Conservation (phyloP, 306 rosid genomes). For the Acacia acuminata region DNA sequence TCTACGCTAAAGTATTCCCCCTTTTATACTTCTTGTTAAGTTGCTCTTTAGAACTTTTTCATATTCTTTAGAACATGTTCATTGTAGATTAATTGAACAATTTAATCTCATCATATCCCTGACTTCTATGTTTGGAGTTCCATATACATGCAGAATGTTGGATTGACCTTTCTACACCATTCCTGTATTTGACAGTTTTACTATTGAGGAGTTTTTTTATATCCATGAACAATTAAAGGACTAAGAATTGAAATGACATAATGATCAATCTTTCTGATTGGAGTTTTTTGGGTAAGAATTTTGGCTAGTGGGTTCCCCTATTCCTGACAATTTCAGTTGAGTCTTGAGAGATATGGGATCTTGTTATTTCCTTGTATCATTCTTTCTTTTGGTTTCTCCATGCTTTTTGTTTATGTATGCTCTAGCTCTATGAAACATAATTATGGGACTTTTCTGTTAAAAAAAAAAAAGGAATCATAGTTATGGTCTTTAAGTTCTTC, state of each 20-base stretch:
- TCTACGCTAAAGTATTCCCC: too few species aligned
- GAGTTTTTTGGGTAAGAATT: background rate
- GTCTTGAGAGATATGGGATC: background rate
- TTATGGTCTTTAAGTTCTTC: background rate
- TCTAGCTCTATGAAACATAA: background rate
- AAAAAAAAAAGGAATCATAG: too few species aligned
- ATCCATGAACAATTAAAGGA: background rate
- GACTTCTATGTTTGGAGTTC: background rate
- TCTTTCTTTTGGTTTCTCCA: background rate
- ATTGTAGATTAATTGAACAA: background rate
- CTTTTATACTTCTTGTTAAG: background rate
- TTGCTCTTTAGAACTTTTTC: conserved; percentile 12
- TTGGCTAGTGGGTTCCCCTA: background rate
- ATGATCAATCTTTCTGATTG: background rate
- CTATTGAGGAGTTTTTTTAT: background rate
- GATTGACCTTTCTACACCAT: background rate
- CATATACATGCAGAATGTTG: background rate
- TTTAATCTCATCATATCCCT: background rate
- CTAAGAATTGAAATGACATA: background rate
- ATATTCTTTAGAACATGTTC: background rate
- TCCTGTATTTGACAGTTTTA: background rate
- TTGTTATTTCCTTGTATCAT: background rate
- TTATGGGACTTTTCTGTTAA: background rate
- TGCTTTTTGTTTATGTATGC: background rate
- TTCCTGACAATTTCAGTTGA: background rate